Percentiles rank a stretch among this genome's conserved stretches.
These are phyloP conservation scores for Aspergillus nomiae DNA, from an alignment of 2,329 filamentous ascomycete species.

Conservation along the genomic window DNA sequence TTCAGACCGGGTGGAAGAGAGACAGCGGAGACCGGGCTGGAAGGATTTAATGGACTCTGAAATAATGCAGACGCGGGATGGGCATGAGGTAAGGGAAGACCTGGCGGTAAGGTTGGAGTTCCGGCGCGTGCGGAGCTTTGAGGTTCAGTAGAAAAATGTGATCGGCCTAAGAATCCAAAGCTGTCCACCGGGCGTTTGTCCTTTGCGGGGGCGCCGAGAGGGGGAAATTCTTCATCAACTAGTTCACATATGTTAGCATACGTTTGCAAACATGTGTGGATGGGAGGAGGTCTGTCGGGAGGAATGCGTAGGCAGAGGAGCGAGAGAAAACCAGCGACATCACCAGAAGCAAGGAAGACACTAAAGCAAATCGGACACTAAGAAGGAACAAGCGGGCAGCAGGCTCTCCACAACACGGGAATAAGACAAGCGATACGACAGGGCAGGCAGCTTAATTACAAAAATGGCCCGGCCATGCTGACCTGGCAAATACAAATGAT, in stretches of 20 bases:
- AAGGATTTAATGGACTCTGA: conserved; percentile 32
- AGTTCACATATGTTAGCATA: conserved; percentile 32
- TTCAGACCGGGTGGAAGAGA: conserved; percentile 33
- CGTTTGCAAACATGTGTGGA: conserved; percentile 7
- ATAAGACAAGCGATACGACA: conserved; percentile 31
- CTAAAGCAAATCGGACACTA: background rate
- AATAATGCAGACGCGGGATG: conserved; percentile 40
- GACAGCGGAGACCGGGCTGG: conserved; percentile 33
- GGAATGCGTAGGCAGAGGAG: conserved; percentile 12
- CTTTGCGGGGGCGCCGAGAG: conserved; percentile 43
- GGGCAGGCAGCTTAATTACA: conserved; percentile 39
- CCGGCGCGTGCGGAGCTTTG: conserved; percentile 34
- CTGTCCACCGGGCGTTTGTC: conserved; percentile 37
- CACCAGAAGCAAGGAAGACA: conserved; percentile 9
- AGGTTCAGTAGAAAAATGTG: conserved; percentile 35
- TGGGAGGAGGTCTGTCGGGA: conserved; percentile 5
- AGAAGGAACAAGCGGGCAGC: conserved; percentile 16
- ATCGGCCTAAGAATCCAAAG: conserved; percentile 39
- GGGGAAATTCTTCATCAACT: conserved; percentile 52
- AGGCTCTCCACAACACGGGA: conserved; percentile 18
- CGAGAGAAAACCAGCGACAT: background rate
- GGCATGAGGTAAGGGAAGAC: conserved; percentile 44
- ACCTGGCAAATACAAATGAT: conserved; percentile 32
- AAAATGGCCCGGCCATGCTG: conserved; percentile 24
- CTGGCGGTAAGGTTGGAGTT: conserved; percentile 44